These are phyloP conservation scores for Diplodia intermedia DNA, from an alignment of 2,329 filamentous ascomycete genomes.

Conservation along the genomic window DNA sequence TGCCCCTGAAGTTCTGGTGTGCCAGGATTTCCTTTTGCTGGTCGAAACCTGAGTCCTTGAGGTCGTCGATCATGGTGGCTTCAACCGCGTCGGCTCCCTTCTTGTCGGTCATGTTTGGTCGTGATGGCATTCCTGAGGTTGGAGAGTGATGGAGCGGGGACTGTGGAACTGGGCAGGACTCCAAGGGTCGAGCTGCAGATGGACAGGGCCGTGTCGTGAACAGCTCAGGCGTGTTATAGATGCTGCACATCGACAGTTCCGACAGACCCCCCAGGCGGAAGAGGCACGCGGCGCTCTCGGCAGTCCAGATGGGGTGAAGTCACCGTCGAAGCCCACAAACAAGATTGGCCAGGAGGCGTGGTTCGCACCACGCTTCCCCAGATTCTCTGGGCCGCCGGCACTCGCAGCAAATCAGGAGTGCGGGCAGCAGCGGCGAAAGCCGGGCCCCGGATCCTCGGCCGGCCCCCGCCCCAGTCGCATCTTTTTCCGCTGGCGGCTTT, in stretches of 20 bases:
- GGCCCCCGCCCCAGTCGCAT: slow-evolving; percentile 2
- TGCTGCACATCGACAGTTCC: slow-evolving; percentile 1
- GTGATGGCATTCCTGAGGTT: too few species aligned
- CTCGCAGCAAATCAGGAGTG: slow-evolving; percentile 17
- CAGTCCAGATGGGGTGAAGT: slow-evolving; percentile 6
- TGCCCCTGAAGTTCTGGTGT: slow-evolving; percentile 12
- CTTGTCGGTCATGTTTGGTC: slow-evolving; percentile 18
- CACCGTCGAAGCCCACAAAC: slow-evolving; percentile 1
- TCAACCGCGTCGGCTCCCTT: slow-evolving; percentile 10
- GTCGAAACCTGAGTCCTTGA: slow-evolving; percentile 11
- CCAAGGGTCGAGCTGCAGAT: slow-evolving; percentile 3
- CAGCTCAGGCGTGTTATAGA: slow-evolving; percentile 17
- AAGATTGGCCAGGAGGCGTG: slow-evolving; percentile 2
- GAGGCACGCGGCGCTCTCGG: background rate
- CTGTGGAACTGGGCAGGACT: background rate
- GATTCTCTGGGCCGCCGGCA: slow-evolving; percentile 24
- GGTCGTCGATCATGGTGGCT: slow-evolving; percentile 25
- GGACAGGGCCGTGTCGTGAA: background rate
- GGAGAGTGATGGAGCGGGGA: background rate
- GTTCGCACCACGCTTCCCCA: slow-evolving; percentile 12
- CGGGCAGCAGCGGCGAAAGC: slow-evolving; percentile 19
- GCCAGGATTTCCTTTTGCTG: background rate
- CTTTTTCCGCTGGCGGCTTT: slow-evolving; percentile 11
- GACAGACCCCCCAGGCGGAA: slow-evolving; percentile 1
- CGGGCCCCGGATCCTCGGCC: slow-evolving; percentile 11